Percentiles rank a stretch among this genome's conserved stretches.
Evolutionary conservation across 2,329 filamentous ascomycete species (phyloP).

Genomic region (Dactylellina cionopaga): DNA sequence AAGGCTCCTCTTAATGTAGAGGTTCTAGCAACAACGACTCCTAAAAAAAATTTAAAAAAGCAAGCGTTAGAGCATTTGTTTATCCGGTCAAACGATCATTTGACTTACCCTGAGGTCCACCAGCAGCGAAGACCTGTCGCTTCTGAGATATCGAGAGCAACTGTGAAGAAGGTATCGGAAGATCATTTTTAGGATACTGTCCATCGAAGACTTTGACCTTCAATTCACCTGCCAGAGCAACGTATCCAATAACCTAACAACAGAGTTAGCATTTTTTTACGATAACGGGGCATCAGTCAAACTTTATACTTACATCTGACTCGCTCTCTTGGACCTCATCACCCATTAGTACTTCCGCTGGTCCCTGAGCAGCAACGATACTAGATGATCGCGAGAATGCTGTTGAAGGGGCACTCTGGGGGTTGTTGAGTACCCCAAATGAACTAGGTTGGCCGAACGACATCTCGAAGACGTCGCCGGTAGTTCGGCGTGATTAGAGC

Average conservation of each 20-base stretch:
- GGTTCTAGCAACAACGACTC: conserved; percentile 78
- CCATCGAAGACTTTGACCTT: conserved; percentile 82
- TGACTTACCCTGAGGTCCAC: conserved; percentile 73
- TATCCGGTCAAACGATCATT: too few species aligned
- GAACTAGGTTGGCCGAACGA: conserved; percentile 54
- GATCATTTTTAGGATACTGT: conserved; percentile 72
- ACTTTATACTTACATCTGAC: conserved; percentile 74
- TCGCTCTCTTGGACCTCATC: conserved; percentile 70
- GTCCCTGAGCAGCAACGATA: conserved; percentile 48
- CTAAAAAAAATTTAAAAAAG: conserved; percentile 55
- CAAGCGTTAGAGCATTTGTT: neutral
- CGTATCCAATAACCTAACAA: conserved; percentile 78
- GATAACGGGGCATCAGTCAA: conserved; percentile 7
- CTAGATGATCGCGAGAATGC: conserved; percentile 35
- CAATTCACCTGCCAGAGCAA: conserved; percentile 79
- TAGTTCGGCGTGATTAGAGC: neutral
- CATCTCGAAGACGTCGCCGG: conserved; percentile 50
- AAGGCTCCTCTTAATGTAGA: conserved; percentile 81
- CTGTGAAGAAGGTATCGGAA: conserved; percentile 80
- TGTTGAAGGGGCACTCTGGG: conserved; percentile 51
- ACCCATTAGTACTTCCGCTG: conserved; percentile 53
- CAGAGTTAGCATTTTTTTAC: conserved; percentile 15
- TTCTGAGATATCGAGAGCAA: conserved; percentile 84
- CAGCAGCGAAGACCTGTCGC: conserved; percentile 85
- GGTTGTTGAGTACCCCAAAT: conserved; percentile 54